Base-by-base conservation (phyloP, 768 basidiomycete species). In the Pulveroboletus ravenelii region DNA sequence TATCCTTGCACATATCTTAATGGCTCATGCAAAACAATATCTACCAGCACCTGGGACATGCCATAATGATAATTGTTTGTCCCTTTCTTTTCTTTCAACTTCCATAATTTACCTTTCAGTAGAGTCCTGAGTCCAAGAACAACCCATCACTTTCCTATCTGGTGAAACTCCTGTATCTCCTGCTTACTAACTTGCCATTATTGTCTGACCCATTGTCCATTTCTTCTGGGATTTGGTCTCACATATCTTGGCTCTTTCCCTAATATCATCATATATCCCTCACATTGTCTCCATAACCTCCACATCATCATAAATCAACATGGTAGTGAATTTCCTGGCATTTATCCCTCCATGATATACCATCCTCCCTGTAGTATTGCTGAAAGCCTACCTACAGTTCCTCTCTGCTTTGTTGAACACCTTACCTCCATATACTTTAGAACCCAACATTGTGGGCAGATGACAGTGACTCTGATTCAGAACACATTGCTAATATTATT, bases 291-390 rank as follows among this genome's bases (percentile, higher is more conserved):
- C 54, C 59, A 23, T 62, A 9, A 54, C 61, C 6, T 65, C 74
- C 37, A 53, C 68, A n/a, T 58, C 63, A 9, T 58, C 59, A 2
- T 69, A 63, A 13, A 56, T 84, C 39, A 80, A 93, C 59, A 75
- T 93, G 5, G 59, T 89, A 6, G 85, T 89, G 1, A 94, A 91
- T 59, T 66, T 90, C 12, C 66, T 80, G 47, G 74, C 80, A 23
- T 85, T 93, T 62, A 74, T 75, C 10, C 71, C 80, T 1, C 80
- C 85, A 2, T 76, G 84, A 38, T 86, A 90, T 61, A 55, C 74
- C 10, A 65, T 65, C 7, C 69, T 88, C 10, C 66, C 75, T 1
- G 55, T 70, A 3, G 50, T 70, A 1, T 71, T 81, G 3, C 62
- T 89, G 14, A 66, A n/a, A 62, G 67, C 74, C 7, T 88, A 87